Percentiles rank a stretch among this genome's conserved stretches.
Conservation (phyloP, 2,329 filamentous ascomycete genomes). For the Alternaria conjuncta region DNA sequence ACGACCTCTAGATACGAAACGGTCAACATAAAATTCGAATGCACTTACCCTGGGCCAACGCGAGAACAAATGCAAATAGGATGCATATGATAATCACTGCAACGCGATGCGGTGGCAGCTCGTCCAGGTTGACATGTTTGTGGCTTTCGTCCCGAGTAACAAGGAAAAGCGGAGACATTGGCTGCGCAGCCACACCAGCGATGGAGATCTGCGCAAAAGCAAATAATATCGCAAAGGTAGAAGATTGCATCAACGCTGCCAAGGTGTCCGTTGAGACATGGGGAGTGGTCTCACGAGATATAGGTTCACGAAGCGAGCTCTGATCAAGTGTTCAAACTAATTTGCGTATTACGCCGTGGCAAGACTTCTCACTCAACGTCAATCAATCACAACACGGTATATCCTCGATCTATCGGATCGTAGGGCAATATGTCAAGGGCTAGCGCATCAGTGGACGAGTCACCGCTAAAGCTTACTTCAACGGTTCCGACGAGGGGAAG, state of each 20-base stretch:
- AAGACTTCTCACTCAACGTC: neutral
- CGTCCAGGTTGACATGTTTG: constrained; percentile 4
- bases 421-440: neutral
- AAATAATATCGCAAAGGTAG: neutral
- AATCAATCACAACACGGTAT: neutral
- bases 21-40: neutral
- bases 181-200: neutral
- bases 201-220: neutral
- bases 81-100: constrained; percentile 22
- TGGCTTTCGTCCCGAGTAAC: neutral
- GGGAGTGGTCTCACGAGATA: neutral
- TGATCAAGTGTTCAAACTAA: constrained; percentile 1
- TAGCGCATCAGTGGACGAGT: neutral
- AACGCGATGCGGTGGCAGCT: constrained; percentile 12
- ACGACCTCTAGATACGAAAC: neutral
- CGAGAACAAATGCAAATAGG: constrained; percentile 19
- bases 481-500: neutral
- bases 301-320: neutral
- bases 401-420: neutral
- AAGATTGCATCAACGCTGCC: neutral
- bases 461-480: neutral
- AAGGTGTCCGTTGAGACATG: neutral
- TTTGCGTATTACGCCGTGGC: neutral
- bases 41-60: constrained; percentile 24
- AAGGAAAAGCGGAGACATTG: neutral